Conservation (phyloP, 2,329 filamentous ascomycete species). For the Colletotrichum sp. region DNA sequence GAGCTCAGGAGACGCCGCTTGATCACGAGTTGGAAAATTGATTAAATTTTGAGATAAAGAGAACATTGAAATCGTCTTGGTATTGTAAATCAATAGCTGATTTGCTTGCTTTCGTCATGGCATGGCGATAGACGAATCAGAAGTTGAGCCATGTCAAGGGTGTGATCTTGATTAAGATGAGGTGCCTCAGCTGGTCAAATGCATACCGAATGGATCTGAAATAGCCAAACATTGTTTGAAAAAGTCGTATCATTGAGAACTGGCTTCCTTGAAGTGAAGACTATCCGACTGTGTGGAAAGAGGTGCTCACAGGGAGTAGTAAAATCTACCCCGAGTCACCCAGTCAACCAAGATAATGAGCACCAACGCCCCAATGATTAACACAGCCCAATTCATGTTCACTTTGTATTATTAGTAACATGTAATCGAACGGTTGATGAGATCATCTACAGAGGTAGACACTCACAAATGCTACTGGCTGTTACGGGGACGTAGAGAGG, state of each 20-base stretch:
- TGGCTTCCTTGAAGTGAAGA: neutral
- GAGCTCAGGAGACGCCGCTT: neutral
- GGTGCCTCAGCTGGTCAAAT: neutral
- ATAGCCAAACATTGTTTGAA: neutral
- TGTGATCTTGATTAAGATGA: neutral
- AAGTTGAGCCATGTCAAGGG: neutral
- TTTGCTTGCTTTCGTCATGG: neutral
- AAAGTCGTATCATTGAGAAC: neutral
- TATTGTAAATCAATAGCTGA: neutral
- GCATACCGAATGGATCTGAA: neutral
- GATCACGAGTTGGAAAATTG: neutral
- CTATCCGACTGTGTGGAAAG: neutral
- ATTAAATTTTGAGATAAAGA: neutral
- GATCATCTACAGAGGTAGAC: neutral
- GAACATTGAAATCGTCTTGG: fast-evolving
- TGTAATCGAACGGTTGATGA: neutral
- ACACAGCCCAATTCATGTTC: neutral
- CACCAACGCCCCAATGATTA: neutral
- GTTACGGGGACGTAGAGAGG: neutral
- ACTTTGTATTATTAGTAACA: neutral
- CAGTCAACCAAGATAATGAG: neutral
- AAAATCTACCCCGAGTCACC: neutral
- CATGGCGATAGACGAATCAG: neutral
- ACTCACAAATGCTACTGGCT: neutral
- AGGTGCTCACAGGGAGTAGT: neutral